Evolutionary conservation across 352 stramenopile genomes (phyloP).

Genomic region (Phytophthora colocasiae): DNA sequence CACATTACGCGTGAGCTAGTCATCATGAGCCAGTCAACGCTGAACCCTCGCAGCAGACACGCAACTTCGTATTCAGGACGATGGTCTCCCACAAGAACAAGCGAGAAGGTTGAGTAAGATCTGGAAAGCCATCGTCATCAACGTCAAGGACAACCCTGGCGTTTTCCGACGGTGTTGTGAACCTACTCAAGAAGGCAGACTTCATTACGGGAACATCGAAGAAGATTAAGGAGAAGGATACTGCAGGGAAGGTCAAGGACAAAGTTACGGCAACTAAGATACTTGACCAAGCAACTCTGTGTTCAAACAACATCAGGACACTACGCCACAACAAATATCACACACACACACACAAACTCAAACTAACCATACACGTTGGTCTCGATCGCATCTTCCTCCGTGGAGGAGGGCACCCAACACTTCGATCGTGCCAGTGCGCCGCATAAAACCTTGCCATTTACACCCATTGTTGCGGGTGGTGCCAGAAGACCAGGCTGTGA

Average conservation of each 20-base stretch:
- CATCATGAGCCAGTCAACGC: not conserved
- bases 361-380: not conserved
- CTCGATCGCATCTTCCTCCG: too few relatives aligned
- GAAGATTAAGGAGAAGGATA: too few relatives aligned
- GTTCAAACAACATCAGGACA: constrained; percentile 4
- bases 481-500: constrained; percentile 20
- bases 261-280: too few relatives aligned
- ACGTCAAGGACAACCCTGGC: too few relatives aligned
- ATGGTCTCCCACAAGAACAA: not conserved
- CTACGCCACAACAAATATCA: constrained; percentile 19
- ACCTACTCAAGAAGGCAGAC: too few relatives aligned
- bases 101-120: too few relatives aligned
- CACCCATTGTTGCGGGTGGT: constrained; percentile 33
- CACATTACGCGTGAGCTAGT: too few relatives aligned
- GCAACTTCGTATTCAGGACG: not conserved
- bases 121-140: too few relatives aligned
- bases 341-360: constrained; percentile 14
- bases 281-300: too few relatives aligned
- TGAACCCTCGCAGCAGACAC: not conserved
- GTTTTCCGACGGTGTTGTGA: too few relatives aligned
- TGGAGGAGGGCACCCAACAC: constrained; percentile 4
- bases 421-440: constrained; percentile 15
- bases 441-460: constrained; percentile 8
- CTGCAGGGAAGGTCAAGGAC: too few relatives aligned
- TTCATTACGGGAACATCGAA: too few relatives aligned